phyloP scores from a whole-genome alignment of 768 basidiomycete species.

The Amanita polypyramis region DNA sequence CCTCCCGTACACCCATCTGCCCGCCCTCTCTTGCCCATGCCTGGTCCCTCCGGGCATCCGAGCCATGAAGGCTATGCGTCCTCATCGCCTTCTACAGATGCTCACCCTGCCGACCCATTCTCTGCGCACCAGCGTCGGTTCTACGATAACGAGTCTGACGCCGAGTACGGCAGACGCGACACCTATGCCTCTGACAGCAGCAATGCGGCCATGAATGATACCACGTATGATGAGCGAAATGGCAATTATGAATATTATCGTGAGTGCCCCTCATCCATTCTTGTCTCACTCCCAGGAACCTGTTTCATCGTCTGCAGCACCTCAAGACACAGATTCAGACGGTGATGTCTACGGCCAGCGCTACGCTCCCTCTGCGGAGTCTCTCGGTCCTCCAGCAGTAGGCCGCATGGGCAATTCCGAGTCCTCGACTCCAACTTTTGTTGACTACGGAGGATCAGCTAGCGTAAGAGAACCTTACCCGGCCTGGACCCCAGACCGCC shows the following conservation, averaged over 20 bases:
- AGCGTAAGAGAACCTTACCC: constrained; percentile 80
- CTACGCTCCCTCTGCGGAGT: constrained; percentile 68
- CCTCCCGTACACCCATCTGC: constrained; percentile 9
- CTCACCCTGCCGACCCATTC: constrained; percentile 63
- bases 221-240: constrained; percentile 54
- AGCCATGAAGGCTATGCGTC: constrained; percentile 60
- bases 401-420: constrained; percentile 50
- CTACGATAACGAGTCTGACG: constrained; percentile 71
- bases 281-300: constrained; percentile 12
- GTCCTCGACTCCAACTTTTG: constrained; percentile 63
- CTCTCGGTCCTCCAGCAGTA: constrained; percentile 42
- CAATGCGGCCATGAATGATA: constrained; percentile 48
- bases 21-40: constrained; percentile 26
- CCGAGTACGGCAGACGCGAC: constrained; percentile 55
- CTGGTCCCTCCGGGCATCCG: constrained; percentile 42
- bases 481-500: constrained; percentile 86
- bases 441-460: constrained; percentile 45
- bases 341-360: constrained; percentile 62
- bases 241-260: constrained; percentile 59
- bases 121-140: constrained; percentile 35
- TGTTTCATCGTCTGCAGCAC: constrained; percentile 33
- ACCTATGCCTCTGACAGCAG: constrained; percentile 65
- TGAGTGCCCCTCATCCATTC: constrained; percentile 17
- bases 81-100: constrained; percentile 46
- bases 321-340: constrained; percentile 81